Evolutionary conservation across 2,329 filamentous ascomycete genomes (phyloP).

Genomic region (Lecanosticta acicola): DNA sequence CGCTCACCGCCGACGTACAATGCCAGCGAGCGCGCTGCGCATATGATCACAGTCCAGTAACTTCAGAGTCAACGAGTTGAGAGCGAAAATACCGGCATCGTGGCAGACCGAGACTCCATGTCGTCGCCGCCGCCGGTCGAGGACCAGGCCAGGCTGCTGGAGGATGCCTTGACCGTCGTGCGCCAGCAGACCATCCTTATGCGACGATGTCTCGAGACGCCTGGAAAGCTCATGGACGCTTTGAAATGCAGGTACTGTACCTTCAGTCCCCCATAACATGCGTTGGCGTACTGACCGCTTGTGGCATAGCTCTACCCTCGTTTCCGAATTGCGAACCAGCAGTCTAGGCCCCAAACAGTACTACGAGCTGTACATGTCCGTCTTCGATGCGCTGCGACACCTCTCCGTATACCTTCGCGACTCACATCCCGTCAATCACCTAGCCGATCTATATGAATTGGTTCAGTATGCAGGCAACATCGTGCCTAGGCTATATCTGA

Average conservation of each 20-base stretch:
- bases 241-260: slow-evolving; percentile 89
- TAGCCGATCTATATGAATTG: slow-evolving; percentile 94
- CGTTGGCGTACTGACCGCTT: slow-evolving; percentile 20
- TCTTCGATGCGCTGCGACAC: slow-evolving; percentile 95
- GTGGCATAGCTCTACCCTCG: slow-evolving; percentile 75
- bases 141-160: slow-evolving; percentile 76
- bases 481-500: slow-evolving; percentile 89
- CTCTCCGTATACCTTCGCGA: slow-evolving; percentile 94
- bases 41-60: not conserved
- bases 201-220: slow-evolving; percentile 95
- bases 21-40: not conserved
- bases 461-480: slow-evolving; percentile 99
- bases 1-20: not conserved
- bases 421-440: slow-evolving; percentile 94
- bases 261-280: not conserved
- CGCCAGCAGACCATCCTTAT: slow-evolving; percentile 95
- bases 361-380: slow-evolving; percentile 98
- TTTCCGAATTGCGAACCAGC: slow-evolving; percentile 96
- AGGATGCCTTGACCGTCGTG: slow-evolving; percentile 94
- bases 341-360: slow-evolving; percentile 98
- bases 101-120: slow-evolving; percentile 20
- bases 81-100: slow-evolving; percentile 8
- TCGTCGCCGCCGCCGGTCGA: slow-evolving; percentile 43
- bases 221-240: slow-evolving; percentile 98
- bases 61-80: not conserved